These are phyloP conservation scores for Aspergillus bertholletiae DNA, from an alignment of 495 filamentous ascomycete genomes.

Conservation along the genomic window DNA sequence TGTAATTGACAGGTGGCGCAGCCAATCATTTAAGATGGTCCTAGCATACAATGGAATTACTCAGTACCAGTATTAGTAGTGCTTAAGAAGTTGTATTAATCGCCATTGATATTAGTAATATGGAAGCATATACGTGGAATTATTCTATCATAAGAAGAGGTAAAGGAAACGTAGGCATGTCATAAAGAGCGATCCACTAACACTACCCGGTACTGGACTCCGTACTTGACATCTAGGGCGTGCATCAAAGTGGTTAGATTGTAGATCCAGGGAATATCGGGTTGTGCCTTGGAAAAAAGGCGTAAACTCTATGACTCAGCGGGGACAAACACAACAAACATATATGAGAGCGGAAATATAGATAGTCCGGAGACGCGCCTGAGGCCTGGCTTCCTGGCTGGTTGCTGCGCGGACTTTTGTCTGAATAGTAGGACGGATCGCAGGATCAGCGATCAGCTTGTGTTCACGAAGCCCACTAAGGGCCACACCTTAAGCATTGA, in stretches of 20 bases:
- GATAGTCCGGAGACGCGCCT: slow-evolving; percentile 21
- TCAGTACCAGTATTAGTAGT: no score
- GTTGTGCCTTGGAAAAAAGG: not conserved
- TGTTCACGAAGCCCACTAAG: slow-evolving; percentile 8
- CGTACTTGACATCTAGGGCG: no score
- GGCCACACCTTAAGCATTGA: slow-evolving; percentile 20
- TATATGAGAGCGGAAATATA: not conserved
- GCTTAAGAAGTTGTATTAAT: no score
- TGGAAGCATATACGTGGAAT: no score
- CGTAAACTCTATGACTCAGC: slow-evolving; percentile 1
- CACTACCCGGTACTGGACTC: no score
- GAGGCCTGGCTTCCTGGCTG: slow-evolving; percentile 11
- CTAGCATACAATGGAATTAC: no score
- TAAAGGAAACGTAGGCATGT: no score
- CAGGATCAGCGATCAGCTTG: slow-evolving; percentile 23
- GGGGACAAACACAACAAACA: slow-evolving; percentile 1
- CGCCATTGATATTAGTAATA: no score
- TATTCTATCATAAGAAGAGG: no score
- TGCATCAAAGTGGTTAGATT: no score
- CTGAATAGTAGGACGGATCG: slow-evolving; percentile 19
- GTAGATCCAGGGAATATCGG: not conserved
- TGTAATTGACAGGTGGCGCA: not conserved
- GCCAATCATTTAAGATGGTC: not conserved
- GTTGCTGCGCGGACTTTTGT: slow-evolving; percentile 33
- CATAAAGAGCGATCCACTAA: no score